Evolutionary conservation across 2,329 filamentous ascomycete genomes (phyloP).

Genomic region (Blastomyces percursus): DNA sequence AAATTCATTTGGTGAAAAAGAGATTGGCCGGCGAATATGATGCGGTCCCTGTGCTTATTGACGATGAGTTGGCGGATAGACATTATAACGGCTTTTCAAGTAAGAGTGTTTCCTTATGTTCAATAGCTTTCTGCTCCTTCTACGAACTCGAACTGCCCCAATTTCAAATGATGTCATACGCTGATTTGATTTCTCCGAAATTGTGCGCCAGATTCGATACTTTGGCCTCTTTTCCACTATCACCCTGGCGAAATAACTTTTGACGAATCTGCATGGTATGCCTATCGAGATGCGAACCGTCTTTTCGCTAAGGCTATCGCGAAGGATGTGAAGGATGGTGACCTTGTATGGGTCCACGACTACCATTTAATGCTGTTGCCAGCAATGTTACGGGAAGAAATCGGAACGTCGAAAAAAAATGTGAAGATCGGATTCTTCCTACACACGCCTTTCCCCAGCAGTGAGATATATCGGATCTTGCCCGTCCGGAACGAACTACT

Average conservation of each 20-base stretch:
- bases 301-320: slow-evolving; percentile 82
- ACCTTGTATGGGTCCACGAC: slow-evolving; percentile 96
- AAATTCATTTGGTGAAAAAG: slow-evolving; percentile 61
- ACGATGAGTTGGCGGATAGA: slow-evolving; percentile 82
- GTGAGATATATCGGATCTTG: slow-evolving; percentile 91
- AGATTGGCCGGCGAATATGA: slow-evolving; percentile 78
- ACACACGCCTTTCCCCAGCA: slow-evolving; percentile 93
- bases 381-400: slow-evolving; percentile 85
- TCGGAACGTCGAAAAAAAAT: slow-evolving; percentile 70
- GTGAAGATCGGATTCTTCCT: slow-evolving; percentile 98
- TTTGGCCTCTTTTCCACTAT: slow-evolving; percentile 98
- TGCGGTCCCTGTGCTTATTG: slow-evolving; percentile 84
- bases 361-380: slow-evolving; percentile 97
- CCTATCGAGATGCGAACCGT: slow-evolving; percentile 85
- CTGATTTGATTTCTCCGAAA: not conserved
- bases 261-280: slow-evolving; percentile 86
- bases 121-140: not conserved
- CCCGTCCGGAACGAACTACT: slow-evolving; percentile 85
- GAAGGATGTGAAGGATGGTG: slow-evolving; percentile 80
- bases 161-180: not conserved
- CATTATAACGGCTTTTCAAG: slow-evolving; percentile 99
- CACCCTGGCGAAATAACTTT: slow-evolving; percentile 98
- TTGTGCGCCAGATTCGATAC: slow-evolving; percentile 64
- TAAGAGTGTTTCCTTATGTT: slow-evolving; percentile 38
- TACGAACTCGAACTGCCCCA: not conserved